phyloP scores from a whole-genome alignment of 1,139 yeast species.

The Scheffersomyces titani region DNA sequence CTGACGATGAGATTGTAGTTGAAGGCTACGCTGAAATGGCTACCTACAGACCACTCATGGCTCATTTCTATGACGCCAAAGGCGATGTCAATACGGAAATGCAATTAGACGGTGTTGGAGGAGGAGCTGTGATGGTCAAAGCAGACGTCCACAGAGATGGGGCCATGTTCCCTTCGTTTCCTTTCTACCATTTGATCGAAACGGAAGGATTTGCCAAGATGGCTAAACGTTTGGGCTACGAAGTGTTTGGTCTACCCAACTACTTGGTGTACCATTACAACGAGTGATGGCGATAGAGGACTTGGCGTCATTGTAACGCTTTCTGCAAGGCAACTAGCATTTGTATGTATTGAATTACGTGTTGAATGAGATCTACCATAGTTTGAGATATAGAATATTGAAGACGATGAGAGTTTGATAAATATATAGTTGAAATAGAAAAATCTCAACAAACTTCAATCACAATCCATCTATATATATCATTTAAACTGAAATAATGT shows the following conservation, averaged over 20 bases:
- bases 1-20: constrained; percentile 86
- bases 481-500: too few relatives aligned
- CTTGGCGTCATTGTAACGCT: not conserved
- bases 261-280: constrained; percentile 86
- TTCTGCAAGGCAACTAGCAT: not conserved
- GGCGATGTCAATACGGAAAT: constrained; percentile 66
- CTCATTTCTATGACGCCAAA: constrained; percentile 69
- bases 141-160: constrained; percentile 99
- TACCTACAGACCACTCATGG: constrained; percentile 95
- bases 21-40: constrained; percentile 94
- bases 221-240: constrained; percentile 93
- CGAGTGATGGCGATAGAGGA: constrained; percentile 37
- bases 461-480: not conserved
- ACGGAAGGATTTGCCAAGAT: constrained; percentile 98
- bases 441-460: not conserved
- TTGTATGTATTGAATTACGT: not conserved
- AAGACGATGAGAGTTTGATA: not conserved
- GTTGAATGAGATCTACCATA: not conserved
- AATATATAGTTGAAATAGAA: not conserved
- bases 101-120: constrained; percentile 96
- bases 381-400: not conserved
- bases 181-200: constrained; percentile 94
- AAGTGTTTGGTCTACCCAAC: constrained; percentile 89
- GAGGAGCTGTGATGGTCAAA: constrained; percentile 91
- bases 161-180: constrained; percentile 98